Evolutionary conservation across 169 alveolate species (phyloP), one percentile per base, ranked within the genome.

Genomic region (Plasmodium chabaudi): DNA sequence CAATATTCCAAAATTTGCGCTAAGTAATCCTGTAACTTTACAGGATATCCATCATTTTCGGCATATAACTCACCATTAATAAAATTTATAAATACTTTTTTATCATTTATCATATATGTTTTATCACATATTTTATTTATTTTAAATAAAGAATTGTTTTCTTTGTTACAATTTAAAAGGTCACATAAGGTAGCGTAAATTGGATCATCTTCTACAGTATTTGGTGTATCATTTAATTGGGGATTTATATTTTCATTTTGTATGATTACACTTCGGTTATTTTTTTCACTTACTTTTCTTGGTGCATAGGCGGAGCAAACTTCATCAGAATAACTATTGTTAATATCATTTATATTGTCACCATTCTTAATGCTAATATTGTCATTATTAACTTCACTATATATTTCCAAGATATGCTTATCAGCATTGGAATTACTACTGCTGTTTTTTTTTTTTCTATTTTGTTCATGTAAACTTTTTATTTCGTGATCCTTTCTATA

Each of bases 401-500:
- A 51, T 17, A 17, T 25, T 15, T n/a, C 57, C 10, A 69, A 1
- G 13, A 15, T 15, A 13, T 69, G 63, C 6, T 39, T 60, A 7
- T 42, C 23, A 44, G 47, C 53, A 55, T 34, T 63, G 10, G 56
- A 60, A 21, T 64, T 61, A 27, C 65, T 59, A 34, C 42, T 75
- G 15, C 68, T 21, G 4, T 17, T 21, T 55, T 79, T 79, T 25
- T 67, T 79, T 56, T 17, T 79, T 3, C 53, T 39, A 7, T 79
- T 79, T 5, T 69, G 65, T 53, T 79, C 89, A 12, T 65, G 89
- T 17, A 79, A 47, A 23, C 68, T 79, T 69, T 79, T 79, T 60
- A 79, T 79, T 60, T 79, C 89, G 39, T 65, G 89, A 60, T 79
- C 89, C 25, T 79, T 79, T 27, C 79, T 67, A 55, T 79, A 79